Evolutionary conservation across 2,329 filamentous ascomycete genomes (phyloP), one percentile per base, ranked within the genome.

Genomic region (Penicillium sp.): DNA sequence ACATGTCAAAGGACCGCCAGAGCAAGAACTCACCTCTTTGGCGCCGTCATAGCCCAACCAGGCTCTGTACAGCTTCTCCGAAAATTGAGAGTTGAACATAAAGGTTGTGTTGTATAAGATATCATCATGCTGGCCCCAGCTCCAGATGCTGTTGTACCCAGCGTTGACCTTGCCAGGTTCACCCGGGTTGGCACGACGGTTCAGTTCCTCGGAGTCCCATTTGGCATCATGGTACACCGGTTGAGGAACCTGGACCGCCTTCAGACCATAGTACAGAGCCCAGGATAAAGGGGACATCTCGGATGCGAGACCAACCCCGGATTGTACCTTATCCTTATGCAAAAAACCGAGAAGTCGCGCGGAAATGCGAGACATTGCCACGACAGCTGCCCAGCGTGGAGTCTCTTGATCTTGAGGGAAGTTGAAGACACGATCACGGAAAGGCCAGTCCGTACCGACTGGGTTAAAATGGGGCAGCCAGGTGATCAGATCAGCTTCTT

Each of bases 401-500:
- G 43, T 61, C 4, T 55, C 38, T 10, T 49, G 41, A 1, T 46
- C 50, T 27, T 60, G 53, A 10, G 25, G 47, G 50, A 62, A 60
- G 33, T 60, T 58, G 39, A 44, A 62, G n/a, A 60, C 50, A 2
- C 39, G 41, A 13, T 56, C 58, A 5, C 48, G 47, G 48, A 58
- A 62, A 27, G 60, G 58, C 60, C 60, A 60, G 11, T 52, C 48
- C 2, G 57, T 60, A 27, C 47, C 47, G 6, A 38, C 38, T 2
- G 60, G 60, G 15, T 62, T 49, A 15, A 62, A 62, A 38, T 52
- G 54, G 5, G 60, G 60, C 9, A 62, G 33, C 54, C 53, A 62
- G 16, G 60, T 60, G 5, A 62, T 62, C 1, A 62, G 38, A 38
- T 62, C 60, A 9, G 60, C 60, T 55, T 62, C 60, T 51, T 62